phyloP scores from a whole-genome alignment of 768 basidiomycete genomes.

The Cystobasidiopsis lactophilus region DNA sequence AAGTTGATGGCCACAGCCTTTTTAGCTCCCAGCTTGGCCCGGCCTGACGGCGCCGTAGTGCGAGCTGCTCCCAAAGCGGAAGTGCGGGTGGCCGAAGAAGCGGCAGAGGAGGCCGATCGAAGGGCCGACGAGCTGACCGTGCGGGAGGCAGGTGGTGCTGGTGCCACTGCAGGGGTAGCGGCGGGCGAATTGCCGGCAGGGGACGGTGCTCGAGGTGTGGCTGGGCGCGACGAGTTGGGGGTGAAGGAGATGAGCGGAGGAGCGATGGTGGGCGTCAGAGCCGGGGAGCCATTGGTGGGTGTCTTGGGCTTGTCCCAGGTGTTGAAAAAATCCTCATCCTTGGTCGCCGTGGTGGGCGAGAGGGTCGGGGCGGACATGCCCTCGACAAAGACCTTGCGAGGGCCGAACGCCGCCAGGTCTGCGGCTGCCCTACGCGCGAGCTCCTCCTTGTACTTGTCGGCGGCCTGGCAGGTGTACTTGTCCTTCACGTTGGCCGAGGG shows the following conservation, averaged over 20 bases:
- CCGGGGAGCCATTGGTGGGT: constrained; percentile 22
- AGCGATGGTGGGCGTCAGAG: constrained; percentile 20
- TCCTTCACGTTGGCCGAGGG: constrained; percentile 44
- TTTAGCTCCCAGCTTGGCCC: constrained; percentile 49
- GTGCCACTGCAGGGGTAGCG: neutral
- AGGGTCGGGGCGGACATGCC: constrained; percentile 37
- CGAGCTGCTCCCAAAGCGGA: constrained; percentile 12
- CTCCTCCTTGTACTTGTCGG: constrained; percentile 80
- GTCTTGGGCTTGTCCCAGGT: constrained; percentile 69
- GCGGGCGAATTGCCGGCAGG: constrained; percentile 2
- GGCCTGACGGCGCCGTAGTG: constrained; percentile 25
- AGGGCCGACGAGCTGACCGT: constrained; percentile 28
- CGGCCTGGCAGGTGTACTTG: constrained; percentile 65
- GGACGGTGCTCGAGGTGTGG: constrained; percentile 5
- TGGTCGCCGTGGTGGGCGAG: constrained; percentile 25
- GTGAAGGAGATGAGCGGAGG: constrained; percentile 30
- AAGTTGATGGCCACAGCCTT: constrained; percentile 72
- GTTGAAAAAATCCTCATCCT: constrained; percentile 87
- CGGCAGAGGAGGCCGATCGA: constrained; percentile 19
- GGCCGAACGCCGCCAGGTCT: constrained; percentile 30
- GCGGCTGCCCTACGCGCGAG: constrained; percentile 55
- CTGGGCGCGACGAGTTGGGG: constrained; percentile 38
- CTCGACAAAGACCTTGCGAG: constrained; percentile 33
- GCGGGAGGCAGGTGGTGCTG: constrained; percentile 21
- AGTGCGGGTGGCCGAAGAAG: constrained; percentile 18